Conservation (phyloP, 495 filamentous ascomycete species). For the Penicillium turbatum region DNA sequence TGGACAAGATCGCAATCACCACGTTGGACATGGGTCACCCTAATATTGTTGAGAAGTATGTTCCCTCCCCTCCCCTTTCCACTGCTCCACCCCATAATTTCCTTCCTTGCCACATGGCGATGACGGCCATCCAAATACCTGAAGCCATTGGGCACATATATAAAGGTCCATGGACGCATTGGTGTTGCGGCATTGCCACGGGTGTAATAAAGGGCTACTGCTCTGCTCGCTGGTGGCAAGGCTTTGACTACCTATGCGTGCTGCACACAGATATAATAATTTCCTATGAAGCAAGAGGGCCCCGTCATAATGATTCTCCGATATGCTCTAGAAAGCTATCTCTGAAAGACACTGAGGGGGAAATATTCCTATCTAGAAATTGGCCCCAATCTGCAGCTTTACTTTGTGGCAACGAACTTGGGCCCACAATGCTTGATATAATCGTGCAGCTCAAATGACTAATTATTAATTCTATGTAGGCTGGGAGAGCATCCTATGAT, state of each 20-base stretch:
- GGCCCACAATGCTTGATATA: slow-evolving; percentile 1
- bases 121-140: slow-evolving; percentile 30
- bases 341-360: neutral
- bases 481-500: slow-evolving; percentile 55
- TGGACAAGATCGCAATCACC: slow-evolving; percentile 57
- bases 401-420: neutral
- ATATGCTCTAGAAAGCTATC: slow-evolving; percentile 3
- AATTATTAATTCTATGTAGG: slow-evolving; percentile 36
- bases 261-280: neutral
- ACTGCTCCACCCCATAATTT: slow-evolving; percentile 2
- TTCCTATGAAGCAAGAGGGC: neutral
- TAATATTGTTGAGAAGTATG: slow-evolving; percentile 63
- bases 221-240: neutral
- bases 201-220: slow-evolving; percentile 26
- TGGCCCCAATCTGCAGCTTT: slow-evolving; percentile 1
- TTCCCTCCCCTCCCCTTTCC: slow-evolving; percentile 17
- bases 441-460: slow-evolving; percentile 19
- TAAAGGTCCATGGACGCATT: slow-evolving; percentile 27
- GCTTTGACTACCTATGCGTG: neutral
- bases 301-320: neutral
- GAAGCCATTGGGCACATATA: slow-evolving; percentile 37
- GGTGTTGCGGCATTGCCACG: slow-evolving; percentile 22
- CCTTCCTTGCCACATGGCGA: slow-evolving; percentile 15
- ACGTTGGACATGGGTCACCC: slow-evolving; percentile 59
- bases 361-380: slow-evolving; percentile 4